Percentiles rank a stretch among this genome's conserved stretches.
Conservation (phyloP, 2,329 filamentous ascomycete genomes). For the Blastomyces gilchristii region DNA sequence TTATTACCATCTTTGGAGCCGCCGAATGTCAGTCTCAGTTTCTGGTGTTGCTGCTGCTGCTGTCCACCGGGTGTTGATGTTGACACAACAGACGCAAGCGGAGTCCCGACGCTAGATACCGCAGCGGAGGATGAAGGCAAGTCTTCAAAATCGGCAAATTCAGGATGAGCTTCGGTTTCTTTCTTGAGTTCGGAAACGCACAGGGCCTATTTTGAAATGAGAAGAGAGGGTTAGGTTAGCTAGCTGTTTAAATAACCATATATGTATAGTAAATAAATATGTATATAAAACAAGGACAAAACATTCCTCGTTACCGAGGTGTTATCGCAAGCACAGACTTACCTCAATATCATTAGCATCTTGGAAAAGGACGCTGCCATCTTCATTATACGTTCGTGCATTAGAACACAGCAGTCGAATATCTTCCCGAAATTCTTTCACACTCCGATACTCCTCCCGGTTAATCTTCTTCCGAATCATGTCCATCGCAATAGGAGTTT, state of each 20-base stretch:
- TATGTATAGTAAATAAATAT: background rate
- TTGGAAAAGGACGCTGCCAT: conserved; percentile 79
- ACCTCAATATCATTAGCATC: conserved; percentile 93
- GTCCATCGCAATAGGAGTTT: conserved; percentile 90
- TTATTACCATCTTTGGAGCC: conserved; percentile 24
- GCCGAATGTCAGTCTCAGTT: conserved; percentile 57
- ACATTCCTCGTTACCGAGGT: background rate
- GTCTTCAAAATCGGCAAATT: conserved; percentile 49
- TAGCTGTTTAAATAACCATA: too few relatives aligned
- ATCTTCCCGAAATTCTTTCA: conserved; percentile 73
- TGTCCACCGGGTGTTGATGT: background rate
- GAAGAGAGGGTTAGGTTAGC: background rate
- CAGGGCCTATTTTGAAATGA: conserved; percentile 33
- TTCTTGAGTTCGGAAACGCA: conserved; percentile 45
- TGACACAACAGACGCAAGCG: conserved; percentile 46
- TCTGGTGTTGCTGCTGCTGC: conserved; percentile 43
- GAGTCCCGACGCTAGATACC: conserved; percentile 46
- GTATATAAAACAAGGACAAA: background rate
- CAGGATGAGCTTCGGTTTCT: conserved; percentile 45
- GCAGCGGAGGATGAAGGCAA: conserved; percentile 37
- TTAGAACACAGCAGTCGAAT: conserved; percentile 79
- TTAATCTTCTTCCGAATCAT: conserved; percentile 92
- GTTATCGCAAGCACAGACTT: conserved; percentile 30
- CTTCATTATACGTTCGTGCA: conserved; percentile 93
- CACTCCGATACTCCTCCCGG: conserved; percentile 77